Base-by-base conservation (phyloP, 768 basidiomycete genomes). In the Coprinellus micaceus region DNA sequence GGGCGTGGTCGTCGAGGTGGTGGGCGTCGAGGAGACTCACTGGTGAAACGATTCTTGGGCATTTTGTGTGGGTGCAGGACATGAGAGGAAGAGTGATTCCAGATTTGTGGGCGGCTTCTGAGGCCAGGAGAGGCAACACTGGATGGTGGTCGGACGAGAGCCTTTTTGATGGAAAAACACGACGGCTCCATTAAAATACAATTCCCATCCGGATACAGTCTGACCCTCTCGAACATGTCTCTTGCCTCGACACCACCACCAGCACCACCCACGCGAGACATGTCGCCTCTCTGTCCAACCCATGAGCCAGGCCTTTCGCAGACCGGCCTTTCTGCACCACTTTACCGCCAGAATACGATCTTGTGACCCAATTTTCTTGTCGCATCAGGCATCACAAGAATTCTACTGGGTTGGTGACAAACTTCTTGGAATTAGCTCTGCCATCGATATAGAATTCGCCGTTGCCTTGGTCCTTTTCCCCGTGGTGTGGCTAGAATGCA, bases 11-110 rank as follows among this genome's bases (percentile, higher is more conserved):
- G 54, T 43, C 19, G 25, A 36, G 29, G 51, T 44, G 12, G 19
- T 22, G 28, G 46, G 25, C 53, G 52, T 59, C 13, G 36, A 45
- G 43, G 29, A 60, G 26, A 71, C 72, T 62, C 58, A 76, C 74
- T 53, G 61, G 62, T 66, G 64, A 69, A 64, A 67, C 63, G 71
- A 71, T 73, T 74, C 67, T 73, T 71, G 63, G 72, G 63, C 80
- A 82, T 81, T 66, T 66, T 61, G 61, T 50, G 51, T 53, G 52
- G 62, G 59, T 64, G 67, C 63, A 68, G 72, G 70, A 80, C 78
- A 80, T 81, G 78, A 63, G 67, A 67, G 65, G 59, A 65, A 57
- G 60, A 62, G 61, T 64, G 62, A 60, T 66, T 80, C 77, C 79
- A 81, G 78, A 69, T 68, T 79, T 63, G 60, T 56, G 47, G 28